Percentiles rank a stretch among this genome's conserved stretches.
Conservation (phyloP, 1,284 basidiomycete genomes). For the Meripilus lineatus region DNA sequence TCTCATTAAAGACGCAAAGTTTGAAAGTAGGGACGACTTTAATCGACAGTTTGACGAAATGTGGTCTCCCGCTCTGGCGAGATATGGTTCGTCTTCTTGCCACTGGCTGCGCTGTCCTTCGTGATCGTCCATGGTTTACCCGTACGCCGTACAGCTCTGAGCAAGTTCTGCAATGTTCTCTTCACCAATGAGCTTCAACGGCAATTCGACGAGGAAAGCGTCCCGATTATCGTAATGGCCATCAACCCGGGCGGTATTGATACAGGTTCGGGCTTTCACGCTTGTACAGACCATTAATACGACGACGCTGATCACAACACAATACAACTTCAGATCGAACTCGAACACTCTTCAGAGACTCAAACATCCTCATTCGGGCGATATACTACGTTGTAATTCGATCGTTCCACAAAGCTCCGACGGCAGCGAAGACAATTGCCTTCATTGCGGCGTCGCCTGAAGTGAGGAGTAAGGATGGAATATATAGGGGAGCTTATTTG, state of each 20-base stretch:
- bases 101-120: background rate
- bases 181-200: conserved; percentile 27
- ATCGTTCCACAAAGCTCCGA: background rate
- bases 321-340: background rate
- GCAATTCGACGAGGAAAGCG: conserved; percentile 21
- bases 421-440: conserved; percentile 34
- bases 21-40: no score
- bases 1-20: no score
- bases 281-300: background rate
- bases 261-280: conserved; percentile 25
- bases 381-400: background rate
- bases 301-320: background rate
- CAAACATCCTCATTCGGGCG: background rate
- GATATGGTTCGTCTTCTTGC: background rate
- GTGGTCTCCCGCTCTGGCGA: no score
- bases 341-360: no score
- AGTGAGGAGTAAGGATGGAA: conserved; percentile 24
- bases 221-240: conserved; percentile 28
- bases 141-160: conserved; percentile 21
- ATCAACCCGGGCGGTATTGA: conserved; percentile 37
- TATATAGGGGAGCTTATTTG: conserved; percentile 40
- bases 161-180: conserved; percentile 32
- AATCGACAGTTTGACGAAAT: no score
- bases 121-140: background rate
- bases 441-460: conserved; percentile 40